A percentile compares a stretch with the other conserved stretches of the same genome.
Evolutionary conservation across 805 yeast genomes (phyloP).

Genomic region (Teunomyces panamensis): DNA sequence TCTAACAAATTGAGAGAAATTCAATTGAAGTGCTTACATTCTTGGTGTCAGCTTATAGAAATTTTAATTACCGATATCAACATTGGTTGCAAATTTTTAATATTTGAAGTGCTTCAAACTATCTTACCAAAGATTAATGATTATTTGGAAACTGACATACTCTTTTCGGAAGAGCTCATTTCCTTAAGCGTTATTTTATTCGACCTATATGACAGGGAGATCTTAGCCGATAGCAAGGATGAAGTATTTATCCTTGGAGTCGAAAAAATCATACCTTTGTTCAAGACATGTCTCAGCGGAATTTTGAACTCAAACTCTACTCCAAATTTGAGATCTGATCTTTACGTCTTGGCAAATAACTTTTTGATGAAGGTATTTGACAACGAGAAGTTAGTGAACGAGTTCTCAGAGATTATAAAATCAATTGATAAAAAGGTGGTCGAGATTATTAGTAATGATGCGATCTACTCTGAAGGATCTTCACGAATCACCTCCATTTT

Average conservation of each 20-base stretch:
- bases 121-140: constrained; percentile 75
- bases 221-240: constrained; percentile 13
- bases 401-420: constrained; percentile 52
- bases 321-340: constrained; percentile 66
- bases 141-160: constrained; percentile 62
- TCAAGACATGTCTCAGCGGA: constrained; percentile 72
- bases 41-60: constrained; percentile 83
- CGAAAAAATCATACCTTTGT: constrained; percentile 62
- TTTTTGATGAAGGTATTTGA: constrained; percentile 53
- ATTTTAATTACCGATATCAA: constrained; percentile 64
- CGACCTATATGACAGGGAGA: constrained; percentile 50
- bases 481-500: constrained; percentile 72
- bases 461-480: constrained; percentile 74
- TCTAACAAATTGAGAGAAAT: constrained; percentile 45
- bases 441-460: constrained; percentile 69
- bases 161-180: constrained; percentile 72
- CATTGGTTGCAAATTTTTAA: constrained; percentile 52
- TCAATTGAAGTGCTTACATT: constrained; percentile 63
- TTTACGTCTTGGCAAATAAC: constrained; percentile 70
- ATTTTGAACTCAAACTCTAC: constrained; percentile 69
- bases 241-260: constrained; percentile 24
- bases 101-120: constrained; percentile 72
- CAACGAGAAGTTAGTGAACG: constrained; percentile 41
- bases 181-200: constrained; percentile 71
- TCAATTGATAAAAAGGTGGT: constrained; percentile 60